These are phyloP conservation scores for Suhomyces pyralidae DNA, from an alignment of 805 yeast species.

Conservation along the genomic window DNA sequence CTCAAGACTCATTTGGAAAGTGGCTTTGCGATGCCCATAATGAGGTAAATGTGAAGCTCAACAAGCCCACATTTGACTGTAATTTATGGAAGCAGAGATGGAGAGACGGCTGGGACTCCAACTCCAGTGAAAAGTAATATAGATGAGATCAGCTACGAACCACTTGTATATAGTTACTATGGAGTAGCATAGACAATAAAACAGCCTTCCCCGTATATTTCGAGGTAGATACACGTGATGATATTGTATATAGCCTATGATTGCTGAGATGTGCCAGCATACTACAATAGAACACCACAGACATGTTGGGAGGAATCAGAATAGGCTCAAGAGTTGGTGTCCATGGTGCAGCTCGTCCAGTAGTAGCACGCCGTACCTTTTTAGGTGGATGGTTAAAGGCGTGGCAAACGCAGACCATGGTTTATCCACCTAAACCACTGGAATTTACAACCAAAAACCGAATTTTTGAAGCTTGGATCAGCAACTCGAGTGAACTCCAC, in stretches of 20 bases:
- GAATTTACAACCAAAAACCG: constrained; percentile 39
- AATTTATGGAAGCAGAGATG: constrained; percentile 89
- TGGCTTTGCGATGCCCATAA: constrained; percentile 98
- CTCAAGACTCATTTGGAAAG: constrained; percentile 75
- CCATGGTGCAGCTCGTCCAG: not conserved
- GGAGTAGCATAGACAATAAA: not conserved
- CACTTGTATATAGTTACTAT: not conserved
- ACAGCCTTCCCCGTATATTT: not conserved
- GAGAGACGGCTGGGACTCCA: constrained; percentile 88
- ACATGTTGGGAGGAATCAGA: not conserved
- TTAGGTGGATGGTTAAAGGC: constrained; percentile 10
- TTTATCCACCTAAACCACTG: constrained; percentile 41
- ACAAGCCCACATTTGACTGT: constrained; percentile 85
- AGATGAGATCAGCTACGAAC: not conserved
- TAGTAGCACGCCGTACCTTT: constrained; percentile 3
- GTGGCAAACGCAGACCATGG: constrained; percentile 19
- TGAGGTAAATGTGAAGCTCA: constrained; percentile 81
- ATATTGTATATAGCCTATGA: not conserved
- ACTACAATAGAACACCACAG: not conserved
- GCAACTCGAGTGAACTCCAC: constrained; percentile 58
- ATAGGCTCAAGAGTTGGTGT: not conserved
- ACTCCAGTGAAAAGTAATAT: not conserved
- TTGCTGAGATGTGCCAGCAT: not conserved
- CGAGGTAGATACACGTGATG: not conserved
- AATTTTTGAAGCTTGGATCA: constrained; percentile 41